Evolutionary conservation across 495 filamentous ascomycete species (phyloP).

Genomic region (Penicillium roqueforti): DNA sequence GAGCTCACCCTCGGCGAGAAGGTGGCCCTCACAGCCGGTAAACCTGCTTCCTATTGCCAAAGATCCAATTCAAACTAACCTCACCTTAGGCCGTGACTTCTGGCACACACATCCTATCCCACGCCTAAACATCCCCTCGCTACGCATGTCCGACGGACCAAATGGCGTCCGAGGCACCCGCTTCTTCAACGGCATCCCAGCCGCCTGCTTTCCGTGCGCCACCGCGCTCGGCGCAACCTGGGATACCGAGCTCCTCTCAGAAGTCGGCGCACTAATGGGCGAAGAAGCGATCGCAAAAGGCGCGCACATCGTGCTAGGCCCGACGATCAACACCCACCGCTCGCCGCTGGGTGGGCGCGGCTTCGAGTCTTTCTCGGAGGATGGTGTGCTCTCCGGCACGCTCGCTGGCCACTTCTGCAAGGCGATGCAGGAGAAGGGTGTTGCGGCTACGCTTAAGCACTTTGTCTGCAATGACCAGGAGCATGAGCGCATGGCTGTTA

Average conservation of each 20-base stretch:
- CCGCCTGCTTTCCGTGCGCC: constrained; percentile 66
- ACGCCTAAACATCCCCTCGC: constrained; percentile 62
- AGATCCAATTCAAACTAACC: constrained; percentile 4
- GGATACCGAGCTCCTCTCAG: constrained; percentile 56
- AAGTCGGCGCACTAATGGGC: constrained; percentile 60
- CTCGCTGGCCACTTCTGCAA: constrained; percentile 62
- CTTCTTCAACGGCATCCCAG: constrained; percentile 67
- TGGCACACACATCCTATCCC: constrained; percentile 71
- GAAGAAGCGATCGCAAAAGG: constrained; percentile 68
- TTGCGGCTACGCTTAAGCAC: constrained; percentile 73
- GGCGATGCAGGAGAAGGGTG: constrained; percentile 66
- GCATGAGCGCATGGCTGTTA: constrained; percentile 63
- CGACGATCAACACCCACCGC: constrained; percentile 75
- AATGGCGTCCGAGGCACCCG: constrained; percentile 70
- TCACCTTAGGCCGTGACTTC: constrained; percentile 59
- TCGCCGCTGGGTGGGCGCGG: constrained; percentile 72
- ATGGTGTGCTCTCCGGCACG: constrained; percentile 66
- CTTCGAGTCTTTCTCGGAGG: constrained; percentile 78
- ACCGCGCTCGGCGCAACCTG: constrained; percentile 70
- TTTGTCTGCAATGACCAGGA: constrained; percentile 83
- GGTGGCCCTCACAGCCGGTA: constrained; percentile 57
- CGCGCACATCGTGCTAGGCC: constrained; percentile 66
- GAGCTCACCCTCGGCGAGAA: constrained; percentile 62
- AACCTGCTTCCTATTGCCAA: constrained; percentile 5
- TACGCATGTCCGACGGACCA: constrained; percentile 69